Evolutionary conservation across 176 grass and related monocot species (phyloP).

Genomic region (Musa schizocarpa): DNA sequence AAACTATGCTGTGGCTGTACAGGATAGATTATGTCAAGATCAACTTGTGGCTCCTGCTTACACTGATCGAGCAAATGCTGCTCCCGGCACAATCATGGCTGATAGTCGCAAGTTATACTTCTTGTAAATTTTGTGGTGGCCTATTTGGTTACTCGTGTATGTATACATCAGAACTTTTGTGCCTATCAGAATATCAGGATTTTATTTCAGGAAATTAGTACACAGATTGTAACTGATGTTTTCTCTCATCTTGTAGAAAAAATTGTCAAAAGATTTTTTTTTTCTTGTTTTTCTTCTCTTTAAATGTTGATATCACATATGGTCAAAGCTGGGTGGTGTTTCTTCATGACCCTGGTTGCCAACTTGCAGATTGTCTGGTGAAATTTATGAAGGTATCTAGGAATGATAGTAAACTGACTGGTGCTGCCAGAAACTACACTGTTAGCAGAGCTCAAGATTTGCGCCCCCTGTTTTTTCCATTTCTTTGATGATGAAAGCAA

Average conservation of each 20-base stretch:
- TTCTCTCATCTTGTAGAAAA: neutral
- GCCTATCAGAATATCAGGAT: neutral
- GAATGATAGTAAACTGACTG: too few relatives aligned
- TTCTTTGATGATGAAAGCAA: too few relatives aligned
- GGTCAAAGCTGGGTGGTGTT: too few relatives aligned
- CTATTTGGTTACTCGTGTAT: neutral
- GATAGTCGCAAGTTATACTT: neutral
- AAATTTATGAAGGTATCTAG: too few relatives aligned
- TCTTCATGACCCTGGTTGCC: too few relatives aligned
- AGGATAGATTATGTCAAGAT: neutral
- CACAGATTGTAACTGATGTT: neutral
- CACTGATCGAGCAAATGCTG: neutral
- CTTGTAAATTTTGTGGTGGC: neutral
- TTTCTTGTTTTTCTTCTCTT: neutral
- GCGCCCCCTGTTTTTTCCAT: too few relatives aligned
- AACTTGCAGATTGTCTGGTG: too few relatives aligned
- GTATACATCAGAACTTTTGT: neutral
- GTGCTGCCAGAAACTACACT: too few relatives aligned
- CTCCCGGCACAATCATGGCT: neutral
- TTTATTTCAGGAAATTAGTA: neutral
- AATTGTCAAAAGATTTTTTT: neutral
- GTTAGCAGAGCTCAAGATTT: too few relatives aligned
- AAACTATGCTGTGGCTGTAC: neutral
- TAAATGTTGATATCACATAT: neutral
- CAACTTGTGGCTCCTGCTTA: neutral